Base-by-base conservation (phyloP, 148 eudicot species). In the Arctostaphylos glauca region DNA sequence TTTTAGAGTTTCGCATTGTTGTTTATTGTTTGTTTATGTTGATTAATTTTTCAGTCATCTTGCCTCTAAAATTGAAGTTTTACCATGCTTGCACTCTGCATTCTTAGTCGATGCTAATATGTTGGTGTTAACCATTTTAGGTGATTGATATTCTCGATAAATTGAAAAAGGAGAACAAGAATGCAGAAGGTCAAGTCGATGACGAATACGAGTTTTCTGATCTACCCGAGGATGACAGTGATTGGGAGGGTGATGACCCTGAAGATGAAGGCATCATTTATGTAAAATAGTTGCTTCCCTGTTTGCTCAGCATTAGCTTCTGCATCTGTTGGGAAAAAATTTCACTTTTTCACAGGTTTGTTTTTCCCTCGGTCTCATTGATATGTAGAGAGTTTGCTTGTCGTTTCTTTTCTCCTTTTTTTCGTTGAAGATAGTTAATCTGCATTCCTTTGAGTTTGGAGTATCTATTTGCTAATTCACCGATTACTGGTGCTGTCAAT, bases 81-180 rank as follows among this genome's bases (percentile, higher is more conserved):
- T 21, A 75, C 19, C 25, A 1, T 0, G 13, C 18, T 5, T 25
- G 44, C 55, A 54, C 66, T 23, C 15, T 56, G 66, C 41, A 56
- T 80, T 56, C 13, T 83, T 53, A 76, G 64, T 14, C n/a, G 5
- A 23, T 46, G 74, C 55, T 82, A 47, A 82, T 68, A 18, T 10
- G 47, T 80, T 38, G 47, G 3, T 53, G 72, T 82, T 66, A 64
- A 50, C 56, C 6, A 25, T 84, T 89, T 83, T 88, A 96, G 98
- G 99, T 94, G 54, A 90, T 94, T 89, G 96, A 94, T 21, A 96
- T 96, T 88, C 90, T 96, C 85, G 99, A 96, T 88, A 91, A 84
- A 86, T 87, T 96, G 56, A 96, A 96, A 88, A 85, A 89, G 80
- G 93, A 94, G 85, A 84, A 83, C 72, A 89, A 83, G 76, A 81